phyloP scores from a whole-genome alignment of 768 basidiomycete species.

The Mycena pura region DNA sequence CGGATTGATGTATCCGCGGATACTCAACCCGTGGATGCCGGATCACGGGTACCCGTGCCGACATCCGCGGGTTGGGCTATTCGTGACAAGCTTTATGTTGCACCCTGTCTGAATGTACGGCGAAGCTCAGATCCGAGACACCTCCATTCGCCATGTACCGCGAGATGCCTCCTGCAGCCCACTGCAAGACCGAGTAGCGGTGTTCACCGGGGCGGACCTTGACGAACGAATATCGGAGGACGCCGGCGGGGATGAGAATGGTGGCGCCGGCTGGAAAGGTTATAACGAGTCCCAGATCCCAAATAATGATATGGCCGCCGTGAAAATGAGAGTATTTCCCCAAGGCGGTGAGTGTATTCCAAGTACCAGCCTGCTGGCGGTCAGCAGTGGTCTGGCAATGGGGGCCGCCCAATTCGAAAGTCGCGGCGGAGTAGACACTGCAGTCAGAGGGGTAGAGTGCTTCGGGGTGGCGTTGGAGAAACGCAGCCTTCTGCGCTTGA shows the following conservation, averaged over 20 bases:
- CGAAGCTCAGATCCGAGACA: background rate
- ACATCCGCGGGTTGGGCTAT: too few relatives aligned
- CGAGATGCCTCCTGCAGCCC: background rate
- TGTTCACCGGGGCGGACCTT: background rate
- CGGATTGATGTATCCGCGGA: too few relatives aligned
- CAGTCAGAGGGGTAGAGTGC: background rate
- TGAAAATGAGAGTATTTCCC: background rate
- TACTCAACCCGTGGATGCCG: too few relatives aligned
- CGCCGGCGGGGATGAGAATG: background rate
- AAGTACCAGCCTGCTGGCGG: background rate
- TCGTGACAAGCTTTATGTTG: too few relatives aligned
- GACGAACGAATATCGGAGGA: background rate
- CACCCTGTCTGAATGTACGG: background rate
- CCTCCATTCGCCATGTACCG: background rate
- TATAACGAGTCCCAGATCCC: background rate
- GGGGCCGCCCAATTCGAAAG: background rate
- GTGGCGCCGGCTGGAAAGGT: background rate
- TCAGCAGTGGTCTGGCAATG: background rate
- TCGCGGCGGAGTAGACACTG: constrained; percentile 1
- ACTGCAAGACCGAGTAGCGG: background rate
- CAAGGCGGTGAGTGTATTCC: background rate
- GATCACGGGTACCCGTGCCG: too few relatives aligned
- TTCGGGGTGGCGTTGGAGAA: background rate
- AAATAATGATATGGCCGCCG: background rate
- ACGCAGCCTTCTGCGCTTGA: background rate